Base-by-base conservation (phyloP, 2,329 filamentous ascomycete species). In the Huntiella savannae region DNA sequence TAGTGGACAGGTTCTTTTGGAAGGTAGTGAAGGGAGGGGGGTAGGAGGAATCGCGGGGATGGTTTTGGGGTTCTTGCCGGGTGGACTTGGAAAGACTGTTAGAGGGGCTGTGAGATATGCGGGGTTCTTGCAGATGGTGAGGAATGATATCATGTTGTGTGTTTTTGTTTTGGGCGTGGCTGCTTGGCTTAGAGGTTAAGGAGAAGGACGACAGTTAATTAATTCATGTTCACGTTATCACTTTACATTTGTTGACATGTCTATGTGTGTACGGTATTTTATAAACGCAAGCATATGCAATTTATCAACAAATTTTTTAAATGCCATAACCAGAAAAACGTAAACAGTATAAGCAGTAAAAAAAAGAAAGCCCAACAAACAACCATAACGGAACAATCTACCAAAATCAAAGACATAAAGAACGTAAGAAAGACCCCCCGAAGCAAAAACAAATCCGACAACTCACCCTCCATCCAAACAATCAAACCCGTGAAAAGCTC, bases 71-170 rank as follows among this genome's bases (percentile, higher is more conserved):
- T 74, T 85, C 54, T 57, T 88, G 52, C 82, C 82, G 1, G 68
- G 71, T 53, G 73, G 74, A 1, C 69, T 73, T 47, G 72, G 67
- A 54, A 70, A 72, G 3, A 81, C 79, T 55, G 58, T 82, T 15
- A 67, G 70, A 55, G 65, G 78, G 22, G 66, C 66, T 34, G 64
- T 79, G 55, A 65, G 76, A 52, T 87, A 86, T 58, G 70, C 69
- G 13, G 72, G 78, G 58, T 82, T 87, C 46, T 79, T 80, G 53
- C 73, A 69, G 46, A 83, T 80, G 4, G 73, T 87, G 17, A 70
- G 79, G 56, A 69, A 69, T 32, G 82, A 88, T 59, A 75, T 82
- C n/a, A 66, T 86, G 64, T 73, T 81, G 1, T 75, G 81, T 50
- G 70, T 87, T 6, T 88, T 87, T 60, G 78, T 87, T 44, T 59